These are phyloP conservation scores for Penicillium sp. DNA, from an alignment of 2,329 filamentous ascomycete genomes.

Conservation along the genomic window DNA sequence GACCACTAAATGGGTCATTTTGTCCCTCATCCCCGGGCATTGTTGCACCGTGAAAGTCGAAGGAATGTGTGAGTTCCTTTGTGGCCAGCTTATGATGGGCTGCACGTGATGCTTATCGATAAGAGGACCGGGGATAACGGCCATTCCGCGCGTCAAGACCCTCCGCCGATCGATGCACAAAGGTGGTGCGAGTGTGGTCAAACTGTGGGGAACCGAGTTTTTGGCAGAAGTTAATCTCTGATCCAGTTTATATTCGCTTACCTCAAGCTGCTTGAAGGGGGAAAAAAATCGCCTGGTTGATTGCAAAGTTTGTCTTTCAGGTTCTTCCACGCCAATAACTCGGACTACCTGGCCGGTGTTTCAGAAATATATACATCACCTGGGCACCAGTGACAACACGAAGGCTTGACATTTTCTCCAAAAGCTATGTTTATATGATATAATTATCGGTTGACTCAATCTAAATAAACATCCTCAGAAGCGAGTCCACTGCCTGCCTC, in stretches of 20 bases:
- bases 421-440: no score
- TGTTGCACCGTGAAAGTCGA: slow-evolving; percentile 33
- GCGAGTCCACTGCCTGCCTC: no score
- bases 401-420: no score
- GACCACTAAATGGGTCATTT: slow-evolving; percentile 34
- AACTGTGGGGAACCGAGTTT: not conserved
- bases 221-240: not conserved
- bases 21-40: slow-evolving; percentile 44
- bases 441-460: no score
- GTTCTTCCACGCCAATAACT: no score
- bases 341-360: no score
- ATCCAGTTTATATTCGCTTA: not conserved
- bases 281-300: no score
- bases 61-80: slow-evolving; percentile 16
- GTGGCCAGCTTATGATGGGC: slow-evolving; percentile 22
- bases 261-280: no score
- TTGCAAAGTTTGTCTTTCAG: no score
- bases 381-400: no score
- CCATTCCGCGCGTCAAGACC: not conserved
- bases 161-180: slow-evolving; percentile 3
- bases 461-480: no score
- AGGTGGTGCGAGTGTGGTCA: not conserved
- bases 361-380: no score
- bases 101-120: slow-evolving; percentile 27
- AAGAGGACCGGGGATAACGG: slow-evolving; percentile 6